These are phyloP conservation scores for Penicillium antarcticum DNA, from an alignment of 495 filamentous ascomycete species.

Conservation along the genomic window DNA sequence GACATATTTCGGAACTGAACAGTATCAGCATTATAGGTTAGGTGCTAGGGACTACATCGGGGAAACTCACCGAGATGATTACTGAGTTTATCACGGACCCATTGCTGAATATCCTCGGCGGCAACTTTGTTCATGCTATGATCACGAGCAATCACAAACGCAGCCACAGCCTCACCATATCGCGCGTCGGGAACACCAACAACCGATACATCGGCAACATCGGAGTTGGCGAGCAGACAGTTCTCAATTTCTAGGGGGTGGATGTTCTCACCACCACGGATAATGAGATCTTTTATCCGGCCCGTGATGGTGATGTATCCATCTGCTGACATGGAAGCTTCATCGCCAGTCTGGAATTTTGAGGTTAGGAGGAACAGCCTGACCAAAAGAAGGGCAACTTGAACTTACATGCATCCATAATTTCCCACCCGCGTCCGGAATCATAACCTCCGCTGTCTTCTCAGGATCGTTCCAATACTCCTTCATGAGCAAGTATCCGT, in stretches of 20 bases:
- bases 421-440: slow-evolving; percentile 55
- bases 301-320: slow-evolving; percentile 71
- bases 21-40: not conserved
- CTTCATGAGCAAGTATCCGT: slow-evolving; percentile 87
- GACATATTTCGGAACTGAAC: slow-evolving; percentile 76
- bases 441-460: slow-evolving; percentile 68
- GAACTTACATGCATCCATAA: slow-evolving; percentile 66
- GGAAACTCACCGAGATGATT: slow-evolving; percentile 63
- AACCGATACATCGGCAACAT: slow-evolving; percentile 70
- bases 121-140: slow-evolving; percentile 12
- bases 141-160: slow-evolving; percentile 63
- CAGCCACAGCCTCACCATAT: slow-evolving; percentile 85
- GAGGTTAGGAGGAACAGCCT: slow-evolving; percentile 1
- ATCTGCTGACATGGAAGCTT: slow-evolving; percentile 76
- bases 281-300: slow-evolving; percentile 88
- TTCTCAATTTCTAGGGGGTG: slow-evolving; percentile 94
- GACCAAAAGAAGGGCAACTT: not conserved
- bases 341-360: slow-evolving; percentile 70
- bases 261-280: slow-evolving; percentile 93
- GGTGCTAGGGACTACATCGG: not conserved
- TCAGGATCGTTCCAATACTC: slow-evolving; percentile 77
- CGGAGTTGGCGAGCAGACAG: slow-evolving; percentile 70
- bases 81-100: slow-evolving; percentile 70
- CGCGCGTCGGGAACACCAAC: slow-evolving; percentile 80
- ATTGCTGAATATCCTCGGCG: slow-evolving; percentile 57